These are phyloP conservation scores for Suhomyces wounanorum DNA, from an alignment of 1,139 yeast genomes.

Conservation along the genomic window DNA sequence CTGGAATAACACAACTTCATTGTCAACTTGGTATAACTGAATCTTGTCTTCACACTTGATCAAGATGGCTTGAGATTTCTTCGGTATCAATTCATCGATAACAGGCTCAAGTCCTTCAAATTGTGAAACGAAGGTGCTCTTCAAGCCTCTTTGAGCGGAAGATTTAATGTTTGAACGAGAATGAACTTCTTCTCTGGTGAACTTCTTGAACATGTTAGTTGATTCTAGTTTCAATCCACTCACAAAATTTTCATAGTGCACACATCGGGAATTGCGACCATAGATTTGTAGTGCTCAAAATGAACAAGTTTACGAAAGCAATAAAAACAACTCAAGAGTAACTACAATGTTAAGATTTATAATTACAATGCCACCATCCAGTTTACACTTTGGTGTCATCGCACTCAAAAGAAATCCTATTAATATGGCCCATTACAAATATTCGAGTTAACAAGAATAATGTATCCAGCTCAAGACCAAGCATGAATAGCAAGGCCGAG, in stretches of 20 bases:
- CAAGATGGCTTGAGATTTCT: conserved; percentile 81
- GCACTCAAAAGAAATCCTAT: conserved; percentile 74
- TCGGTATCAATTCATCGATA: conserved; percentile 84
- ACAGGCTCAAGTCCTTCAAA: conserved; percentile 72
- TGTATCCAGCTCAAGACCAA: conserved; percentile 59
- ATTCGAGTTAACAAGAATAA: conserved; percentile 10
- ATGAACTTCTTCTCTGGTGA: conserved; percentile 83
- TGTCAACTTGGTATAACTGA: conserved; percentile 73
- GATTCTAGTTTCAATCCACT: background rate
- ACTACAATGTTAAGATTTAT: conserved; percentile 55
- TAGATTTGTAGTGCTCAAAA: background rate
- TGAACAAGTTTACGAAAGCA: background rate
- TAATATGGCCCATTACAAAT: conserved; percentile 59
- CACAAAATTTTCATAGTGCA: conserved; percentile 3
- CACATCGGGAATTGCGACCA: conserved; percentile 4
- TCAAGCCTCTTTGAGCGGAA: conserved; percentile 84
- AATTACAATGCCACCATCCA: conserved; percentile 74
- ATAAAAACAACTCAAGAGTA: background rate
- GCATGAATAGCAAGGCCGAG: conserved; percentile 48
- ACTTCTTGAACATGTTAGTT: conserved; percentile 58
- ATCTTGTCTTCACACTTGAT: conserved; percentile 90
- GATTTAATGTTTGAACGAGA: conserved; percentile 91
- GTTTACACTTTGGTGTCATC: conserved; percentile 56
- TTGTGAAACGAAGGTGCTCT: conserved; percentile 67
- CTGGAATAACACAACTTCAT: conserved; percentile 76